A percentile compares a stretch with the other conserved stretches of the same genome.
Evolutionary conservation across 768 basidiomycete species (phyloP).

Genomic region (Kwoniella pini): DNA sequence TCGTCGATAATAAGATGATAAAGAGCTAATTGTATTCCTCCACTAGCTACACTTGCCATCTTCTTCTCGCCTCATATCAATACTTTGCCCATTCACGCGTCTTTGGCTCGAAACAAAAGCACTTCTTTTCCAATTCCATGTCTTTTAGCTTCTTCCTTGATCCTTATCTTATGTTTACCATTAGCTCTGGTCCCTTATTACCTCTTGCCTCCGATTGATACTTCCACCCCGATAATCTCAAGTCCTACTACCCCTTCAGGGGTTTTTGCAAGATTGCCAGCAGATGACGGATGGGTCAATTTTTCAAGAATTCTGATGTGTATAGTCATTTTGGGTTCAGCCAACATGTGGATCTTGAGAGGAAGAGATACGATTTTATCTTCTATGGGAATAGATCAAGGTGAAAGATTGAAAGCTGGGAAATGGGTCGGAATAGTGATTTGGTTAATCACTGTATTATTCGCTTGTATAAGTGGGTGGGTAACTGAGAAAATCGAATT

Average conservation of each 20-base stretch:
- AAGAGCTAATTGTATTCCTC: not conserved
- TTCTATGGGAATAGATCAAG: slow-evolving; percentile 43
- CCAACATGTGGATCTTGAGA: slow-evolving; percentile 43
- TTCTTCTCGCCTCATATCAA: slow-evolving; percentile 52
- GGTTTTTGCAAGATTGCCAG: slow-evolving; percentile 37
- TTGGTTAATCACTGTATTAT: slow-evolving; percentile 35
- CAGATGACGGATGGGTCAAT: slow-evolving; percentile 46
- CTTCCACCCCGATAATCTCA: slow-evolving; percentile 9
- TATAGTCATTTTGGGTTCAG: slow-evolving; percentile 36
- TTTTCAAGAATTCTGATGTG: slow-evolving; percentile 47
- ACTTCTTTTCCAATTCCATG: slow-evolving; percentile 47
- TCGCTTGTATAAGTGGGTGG: slow-evolving; percentile 45
- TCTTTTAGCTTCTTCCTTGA: slow-evolving; percentile 32
- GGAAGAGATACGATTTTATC: slow-evolving; percentile 43
- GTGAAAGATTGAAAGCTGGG: slow-evolving; percentile 43
- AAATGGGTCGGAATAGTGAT: slow-evolving; percentile 44
- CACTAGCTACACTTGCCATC: slow-evolving; percentile 42
- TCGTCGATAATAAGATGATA: too few relatives aligned
- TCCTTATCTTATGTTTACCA: slow-evolving; percentile 46
- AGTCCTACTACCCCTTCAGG: slow-evolving; percentile 30
- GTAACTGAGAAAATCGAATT: slow-evolving; percentile 44
- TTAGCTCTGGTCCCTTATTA: slow-evolving; percentile 53
- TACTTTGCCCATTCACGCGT: slow-evolving; percentile 47
- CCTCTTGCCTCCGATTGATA: slow-evolving; percentile 33
- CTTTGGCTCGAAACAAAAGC: slow-evolving; percentile 41